These are phyloP conservation scores for Verticillium albo-atrum DNA, from an alignment of 2,329 filamentous ascomycete genomes.

Conservation along the genomic window DNA sequence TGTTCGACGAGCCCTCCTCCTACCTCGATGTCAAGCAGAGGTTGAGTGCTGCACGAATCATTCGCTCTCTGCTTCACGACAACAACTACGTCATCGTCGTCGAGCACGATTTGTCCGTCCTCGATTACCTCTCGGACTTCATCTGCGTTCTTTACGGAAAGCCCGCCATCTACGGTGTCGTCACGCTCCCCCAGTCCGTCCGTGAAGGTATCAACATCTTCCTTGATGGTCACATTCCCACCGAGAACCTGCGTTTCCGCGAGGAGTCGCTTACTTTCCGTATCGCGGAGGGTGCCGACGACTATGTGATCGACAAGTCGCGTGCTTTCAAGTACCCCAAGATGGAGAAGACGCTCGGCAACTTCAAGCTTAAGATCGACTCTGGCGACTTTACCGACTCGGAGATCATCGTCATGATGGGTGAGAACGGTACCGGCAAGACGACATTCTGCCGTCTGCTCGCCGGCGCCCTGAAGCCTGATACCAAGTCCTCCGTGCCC, in stretches of 20 bases:
- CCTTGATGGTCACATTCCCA: slow-evolving; percentile 95
- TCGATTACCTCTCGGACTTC: slow-evolving; percentile 98
- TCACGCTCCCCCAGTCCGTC: slow-evolving; percentile 91
- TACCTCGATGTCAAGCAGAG: slow-evolving; percentile 99
- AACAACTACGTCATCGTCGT: slow-evolving; percentile 98
- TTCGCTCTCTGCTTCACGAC: slow-evolving; percentile 81
- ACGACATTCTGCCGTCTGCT: slow-evolving; percentile 98
- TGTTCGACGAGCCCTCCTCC: slow-evolving; percentile 99
- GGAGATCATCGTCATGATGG: slow-evolving; percentile 99
- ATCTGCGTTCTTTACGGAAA: slow-evolving; percentile 96
- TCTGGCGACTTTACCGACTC: slow-evolving; percentile 90
- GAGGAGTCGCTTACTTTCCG: slow-evolving; percentile 96
- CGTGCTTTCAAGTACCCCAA: slow-evolving; percentile 82
- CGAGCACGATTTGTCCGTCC: slow-evolving; percentile 97
- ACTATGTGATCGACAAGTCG: slow-evolving; percentile 78
- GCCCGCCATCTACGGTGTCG: slow-evolving; percentile 95
- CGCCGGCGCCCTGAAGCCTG: slow-evolving; percentile 89
- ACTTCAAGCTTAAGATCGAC: slow-evolving; percentile 81
- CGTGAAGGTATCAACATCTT: slow-evolving; percentile 99
- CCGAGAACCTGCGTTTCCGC: slow-evolving; percentile 96
- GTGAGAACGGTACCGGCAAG: slow-evolving; percentile 98
- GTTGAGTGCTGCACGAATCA: slow-evolving; percentile 85
- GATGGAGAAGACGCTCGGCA: slow-evolving; percentile 90
- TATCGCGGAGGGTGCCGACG: slow-evolving; percentile 83
- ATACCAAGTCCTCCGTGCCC: slow-evolving; percentile 71